phyloP scores from a whole-genome alignment of 1,139 yeast genomes.

The Saccharomyces hybrid region DNA sequence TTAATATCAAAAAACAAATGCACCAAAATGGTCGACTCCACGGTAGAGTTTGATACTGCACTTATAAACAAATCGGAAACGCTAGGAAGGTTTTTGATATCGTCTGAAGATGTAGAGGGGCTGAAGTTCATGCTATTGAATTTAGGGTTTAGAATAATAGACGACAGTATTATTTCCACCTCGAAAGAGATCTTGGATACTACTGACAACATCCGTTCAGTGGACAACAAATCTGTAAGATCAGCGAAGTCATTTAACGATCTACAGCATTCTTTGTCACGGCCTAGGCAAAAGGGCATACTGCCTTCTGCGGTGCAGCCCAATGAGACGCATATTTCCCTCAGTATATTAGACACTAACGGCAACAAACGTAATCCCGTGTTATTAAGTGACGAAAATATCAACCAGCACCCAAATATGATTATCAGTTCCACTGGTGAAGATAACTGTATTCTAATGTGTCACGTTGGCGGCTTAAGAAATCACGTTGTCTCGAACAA shows the following conservation, averaged over 20 bases:
- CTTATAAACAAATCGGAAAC: conserved; percentile 34
- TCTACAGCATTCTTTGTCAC: conserved; percentile 8
- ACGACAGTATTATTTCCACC: conserved; percentile 22
- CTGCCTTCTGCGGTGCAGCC: background rate
- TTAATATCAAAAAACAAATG: conserved; percentile 11
- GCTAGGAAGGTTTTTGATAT: conserved; percentile 36
- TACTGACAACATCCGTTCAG: background rate
- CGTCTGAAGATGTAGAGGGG: conserved; percentile 40
- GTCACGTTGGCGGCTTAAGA: conserved; percentile 33
- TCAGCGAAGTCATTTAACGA: conserved; percentile 12
- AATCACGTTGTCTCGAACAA: conserved; percentile 24
- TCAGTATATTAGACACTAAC: background rate
- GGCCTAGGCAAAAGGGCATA: conserved; percentile 1
- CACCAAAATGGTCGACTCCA: conserved; percentile 15
- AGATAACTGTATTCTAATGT: conserved; percentile 20
- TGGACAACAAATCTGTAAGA: background rate
- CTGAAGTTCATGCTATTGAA: conserved; percentile 35
- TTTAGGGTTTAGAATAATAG: conserved; percentile 24
- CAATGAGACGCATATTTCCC: background rate
- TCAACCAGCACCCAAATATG: conserved; percentile 22
- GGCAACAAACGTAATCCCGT: background rate
- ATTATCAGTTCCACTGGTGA: conserved; percentile 12
- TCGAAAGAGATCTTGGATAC: conserved; percentile 21
- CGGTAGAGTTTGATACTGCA: conserved; percentile 31
- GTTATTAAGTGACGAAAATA: conserved; percentile 5